phyloP scores from a whole-genome alignment of 1,139 yeast genomes.

The Geotrichum europaeum region DNA sequence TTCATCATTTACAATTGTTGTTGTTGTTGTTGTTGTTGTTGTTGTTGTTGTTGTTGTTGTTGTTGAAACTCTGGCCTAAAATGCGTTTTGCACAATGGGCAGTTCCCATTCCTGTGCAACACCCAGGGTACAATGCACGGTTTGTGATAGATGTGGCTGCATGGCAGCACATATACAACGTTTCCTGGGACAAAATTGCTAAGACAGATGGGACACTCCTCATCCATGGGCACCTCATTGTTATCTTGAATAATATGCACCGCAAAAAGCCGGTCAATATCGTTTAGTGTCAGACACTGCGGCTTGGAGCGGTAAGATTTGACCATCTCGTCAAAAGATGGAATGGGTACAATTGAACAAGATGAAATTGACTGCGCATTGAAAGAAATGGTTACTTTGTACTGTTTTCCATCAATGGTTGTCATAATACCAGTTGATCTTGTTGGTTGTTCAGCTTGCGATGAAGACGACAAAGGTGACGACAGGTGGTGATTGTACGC shows the following conservation, averaged over 20 bases:
- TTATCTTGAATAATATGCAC: background rate
- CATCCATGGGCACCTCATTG: background rate
- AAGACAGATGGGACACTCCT: constrained; percentile 1
- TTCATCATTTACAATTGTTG: background rate
- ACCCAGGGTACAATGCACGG: constrained; percentile 5
- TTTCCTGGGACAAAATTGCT: background rate
- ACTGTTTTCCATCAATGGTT: background rate
- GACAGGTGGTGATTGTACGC: background rate
- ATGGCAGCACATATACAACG: background rate
- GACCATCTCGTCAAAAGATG: constrained; percentile 3
- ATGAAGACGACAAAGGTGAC: background rate
- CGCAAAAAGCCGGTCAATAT: constrained; percentile 2
- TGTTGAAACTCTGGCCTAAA: background rate
- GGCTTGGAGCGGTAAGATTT: constrained; percentile 7
- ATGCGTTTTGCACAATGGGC: constrained; percentile 6
- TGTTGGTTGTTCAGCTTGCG: background rate
- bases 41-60: background rate
- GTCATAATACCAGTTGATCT: background rate
- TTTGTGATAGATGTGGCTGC: constrained; percentile 6
- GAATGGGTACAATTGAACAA: background rate
- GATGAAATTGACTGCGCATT: background rate
- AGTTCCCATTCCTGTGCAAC: constrained; percentile 6
- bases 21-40: background rate
- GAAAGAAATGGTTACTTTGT: background rate
- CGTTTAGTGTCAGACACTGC: constrained; percentile 6